phyloP scores from a whole-genome alignment of 306 rosid species.

The Calophaca sinica region DNA sequence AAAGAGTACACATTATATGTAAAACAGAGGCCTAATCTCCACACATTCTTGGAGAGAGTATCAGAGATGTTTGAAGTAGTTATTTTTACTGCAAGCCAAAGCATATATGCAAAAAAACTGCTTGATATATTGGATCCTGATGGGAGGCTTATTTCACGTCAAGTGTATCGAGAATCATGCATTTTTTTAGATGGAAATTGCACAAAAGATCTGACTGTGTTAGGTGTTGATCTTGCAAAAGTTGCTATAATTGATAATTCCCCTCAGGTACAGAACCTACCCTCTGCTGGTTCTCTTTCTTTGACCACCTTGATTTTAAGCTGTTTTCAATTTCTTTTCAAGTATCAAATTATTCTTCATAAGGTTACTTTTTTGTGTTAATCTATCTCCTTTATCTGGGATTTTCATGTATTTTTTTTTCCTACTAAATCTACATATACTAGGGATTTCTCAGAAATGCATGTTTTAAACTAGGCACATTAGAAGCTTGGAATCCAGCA shows the following conservation, averaged over 20 bases:
- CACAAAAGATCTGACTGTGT: constrained; percentile 86
- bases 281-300: constrained; percentile 13
- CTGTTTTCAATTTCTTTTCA: background rate
- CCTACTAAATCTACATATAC: no score
- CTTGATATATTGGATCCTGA: constrained; percentile 91
- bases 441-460: background rate
- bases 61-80: constrained; percentile 92
- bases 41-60: constrained; percentile 79
- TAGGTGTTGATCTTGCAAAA: constrained; percentile 86
- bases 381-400: no score
- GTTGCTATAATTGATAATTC: constrained; percentile 90
- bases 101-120: constrained; percentile 85
- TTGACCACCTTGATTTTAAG: constrained; percentile 8
- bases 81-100: constrained; percentile 95
- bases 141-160: constrained; percentile 73
- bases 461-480: background rate
- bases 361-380: background rate
- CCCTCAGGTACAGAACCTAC: constrained; percentile 74
- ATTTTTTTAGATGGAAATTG: constrained; percentile 84
- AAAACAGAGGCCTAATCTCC: constrained; percentile 83
- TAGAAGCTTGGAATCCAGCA: constrained; percentile 11
- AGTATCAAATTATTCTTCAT: constrained; percentile 10
- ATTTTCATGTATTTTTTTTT: no score
- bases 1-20: constrained; percentile 88
- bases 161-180: constrained; percentile 86